These are phyloP conservation scores for Monosporascus sp. DNA, from an alignment of 2,329 filamentous ascomycete species.

Conservation along the genomic window DNA sequence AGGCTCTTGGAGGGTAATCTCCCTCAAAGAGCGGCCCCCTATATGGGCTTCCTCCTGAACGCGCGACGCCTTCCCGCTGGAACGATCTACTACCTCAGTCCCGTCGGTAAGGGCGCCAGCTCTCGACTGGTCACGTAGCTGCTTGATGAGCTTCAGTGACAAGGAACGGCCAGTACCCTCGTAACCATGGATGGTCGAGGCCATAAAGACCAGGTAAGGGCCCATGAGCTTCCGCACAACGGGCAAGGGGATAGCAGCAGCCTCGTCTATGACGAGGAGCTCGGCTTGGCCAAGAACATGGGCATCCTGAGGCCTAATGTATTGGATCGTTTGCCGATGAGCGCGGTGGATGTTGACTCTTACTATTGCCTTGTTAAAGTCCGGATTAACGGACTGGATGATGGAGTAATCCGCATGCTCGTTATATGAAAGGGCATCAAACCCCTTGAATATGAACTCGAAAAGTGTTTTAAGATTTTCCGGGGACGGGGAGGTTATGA, in stretches of 20 bases:
- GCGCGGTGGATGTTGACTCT: conserved; percentile 92
- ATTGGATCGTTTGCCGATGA: conserved; percentile 96
- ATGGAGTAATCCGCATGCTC: conserved; percentile 98
- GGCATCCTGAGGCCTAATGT: conserved; percentile 93
- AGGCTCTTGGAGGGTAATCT: conserved; percentile 88
- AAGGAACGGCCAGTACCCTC: conserved; percentile 94
- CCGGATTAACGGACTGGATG: conserved; percentile 94
- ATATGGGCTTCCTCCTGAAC: conserved; percentile 51
- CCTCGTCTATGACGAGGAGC: conserved; percentile 92
- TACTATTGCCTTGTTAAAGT: conserved; percentile 98
- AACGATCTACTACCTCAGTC: conserved; percentile 66
- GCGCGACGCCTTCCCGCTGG: conserved; percentile 69
- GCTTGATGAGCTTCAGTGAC: conserved; percentile 93
- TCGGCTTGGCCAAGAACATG: conserved; percentile 95
- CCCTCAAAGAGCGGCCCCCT: conserved; percentile 74
- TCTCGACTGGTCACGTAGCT: conserved; percentile 87
- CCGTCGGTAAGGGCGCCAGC: conserved; percentile 50
- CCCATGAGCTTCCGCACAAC: conserved; percentile 92
- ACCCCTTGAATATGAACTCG: conserved; percentile 97
- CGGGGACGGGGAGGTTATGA: conserved; percentile 94
- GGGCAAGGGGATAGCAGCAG: conserved; percentile 90
- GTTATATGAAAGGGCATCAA: conserved; percentile 87
- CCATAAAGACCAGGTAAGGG: conserved; percentile 97
- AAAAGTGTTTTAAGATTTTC: conserved; percentile 99
- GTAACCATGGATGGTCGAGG: conserved; percentile 97